phyloP scores from a whole-genome alignment of 2,329 filamentous ascomycete genomes.

The Penicillium decumbens region DNA sequence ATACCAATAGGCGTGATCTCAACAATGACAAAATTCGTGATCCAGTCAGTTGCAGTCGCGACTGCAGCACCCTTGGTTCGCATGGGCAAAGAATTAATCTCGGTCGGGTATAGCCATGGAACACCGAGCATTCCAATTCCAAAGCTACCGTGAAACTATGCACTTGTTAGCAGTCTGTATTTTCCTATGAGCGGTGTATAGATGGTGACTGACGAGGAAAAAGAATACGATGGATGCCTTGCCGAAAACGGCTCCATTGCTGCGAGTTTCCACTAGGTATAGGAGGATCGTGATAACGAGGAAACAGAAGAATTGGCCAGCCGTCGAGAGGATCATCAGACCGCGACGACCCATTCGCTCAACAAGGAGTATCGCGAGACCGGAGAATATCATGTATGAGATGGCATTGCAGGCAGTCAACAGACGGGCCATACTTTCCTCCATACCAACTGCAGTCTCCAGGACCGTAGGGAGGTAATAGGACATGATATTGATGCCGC shows the following conservation, averaged over 20 bases:
- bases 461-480: constrained; percentile 36
- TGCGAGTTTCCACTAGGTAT: constrained; percentile 1
- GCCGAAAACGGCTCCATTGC: not conserved
- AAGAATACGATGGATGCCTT: constrained; percentile 13
- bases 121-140: constrained; percentile 24
- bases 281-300: constrained; percentile 46
- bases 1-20: constrained; percentile 46
- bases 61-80: constrained; percentile 47
- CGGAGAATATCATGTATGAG: constrained; percentile 45
- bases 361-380: constrained; percentile 44
- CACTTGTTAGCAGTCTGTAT: not conserved
- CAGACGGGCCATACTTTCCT: constrained; percentile 39
- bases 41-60: constrained; percentile 49
- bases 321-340: constrained; percentile 48
- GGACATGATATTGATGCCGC: constrained; percentile 20
- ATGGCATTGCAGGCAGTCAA: constrained; percentile 46
- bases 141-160: not conserved
- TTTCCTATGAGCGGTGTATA: too few relatives aligned
- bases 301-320: constrained; percentile 49
- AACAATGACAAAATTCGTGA: constrained; percentile 34
- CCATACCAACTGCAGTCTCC: constrained; percentile 40
- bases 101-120: constrained; percentile 39
- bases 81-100: constrained; percentile 49
- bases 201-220: constrained; percentile 4
- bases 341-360: constrained; percentile 48